These are phyloP conservation scores for Endotrypanum monterogeii DNA, from an alignment of 208 protist species.

Conservation along the genomic window DNA sequence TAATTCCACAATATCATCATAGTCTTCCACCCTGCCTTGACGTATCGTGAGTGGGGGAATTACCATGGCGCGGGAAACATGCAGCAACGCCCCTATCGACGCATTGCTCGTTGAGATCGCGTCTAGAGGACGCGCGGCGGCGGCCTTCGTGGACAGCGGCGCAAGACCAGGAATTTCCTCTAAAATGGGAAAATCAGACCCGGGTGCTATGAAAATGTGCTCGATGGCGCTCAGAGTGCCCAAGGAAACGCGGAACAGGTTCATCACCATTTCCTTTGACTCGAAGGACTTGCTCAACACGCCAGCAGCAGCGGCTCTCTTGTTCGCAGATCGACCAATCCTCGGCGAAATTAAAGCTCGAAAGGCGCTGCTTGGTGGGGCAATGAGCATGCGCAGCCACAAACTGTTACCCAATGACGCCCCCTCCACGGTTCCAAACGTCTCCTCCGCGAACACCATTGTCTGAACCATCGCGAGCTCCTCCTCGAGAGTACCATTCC, in stretches of 20 bases:
- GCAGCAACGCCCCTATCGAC: conserved; percentile 22
- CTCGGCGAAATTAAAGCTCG: neutral
- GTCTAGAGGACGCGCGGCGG: neutral
- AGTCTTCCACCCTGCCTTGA: conserved; percentile 86
- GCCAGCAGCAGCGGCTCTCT: neutral
- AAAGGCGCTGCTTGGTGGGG: conserved; percentile 35
- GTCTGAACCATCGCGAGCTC: neutral
- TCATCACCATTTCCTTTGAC: conserved; percentile 28
- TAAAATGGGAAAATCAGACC: conserved; percentile 9
- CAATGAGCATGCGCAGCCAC: conserved; percentile 71
- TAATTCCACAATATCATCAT: conserved; percentile 87
- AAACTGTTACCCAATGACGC: conserved; percentile 55
- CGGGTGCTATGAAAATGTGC: conserved; percentile 41
- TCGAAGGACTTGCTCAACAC: conserved; percentile 15
- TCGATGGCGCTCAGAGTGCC: conserved; percentile 40
- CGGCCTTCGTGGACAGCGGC: neutral
- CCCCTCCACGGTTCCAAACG: neutral
- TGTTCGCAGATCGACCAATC: neutral
- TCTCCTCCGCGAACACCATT: conserved; percentile 8
- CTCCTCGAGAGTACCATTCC: neutral
- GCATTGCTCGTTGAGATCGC: neutral
- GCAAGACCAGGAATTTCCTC: conserved; percentile 3
- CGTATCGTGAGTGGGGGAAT: conserved; percentile 64
- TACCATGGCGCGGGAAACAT: conserved; percentile 39
- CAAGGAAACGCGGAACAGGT: conserved; percentile 52